Evolutionary conservation across 169 alveolate genomes (phyloP).

Genomic region (Besnoitia besnoiti): DNA sequence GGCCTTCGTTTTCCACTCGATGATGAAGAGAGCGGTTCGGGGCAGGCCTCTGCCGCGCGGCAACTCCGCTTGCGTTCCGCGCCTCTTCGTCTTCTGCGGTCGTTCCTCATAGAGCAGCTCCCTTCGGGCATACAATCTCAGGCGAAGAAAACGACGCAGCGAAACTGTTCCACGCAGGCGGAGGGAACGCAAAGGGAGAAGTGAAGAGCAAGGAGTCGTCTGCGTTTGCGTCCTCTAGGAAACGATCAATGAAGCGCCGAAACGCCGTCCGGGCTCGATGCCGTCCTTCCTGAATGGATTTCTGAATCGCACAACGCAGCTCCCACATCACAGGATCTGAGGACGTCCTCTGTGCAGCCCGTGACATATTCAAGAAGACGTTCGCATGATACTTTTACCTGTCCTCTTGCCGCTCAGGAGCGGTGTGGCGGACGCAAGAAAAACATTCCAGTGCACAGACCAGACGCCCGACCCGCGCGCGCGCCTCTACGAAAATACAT

Average conservation of each 20-base stretch:
- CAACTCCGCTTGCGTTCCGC: background rate
- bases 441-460: background rate
- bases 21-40: no score
- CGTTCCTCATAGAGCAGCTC: background rate
- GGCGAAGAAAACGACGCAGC: slow-evolving; percentile 7
- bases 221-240: background rate
- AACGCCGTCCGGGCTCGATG: background rate
- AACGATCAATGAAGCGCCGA: background rate
- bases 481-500: background rate
- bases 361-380: no score
- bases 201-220: slow-evolving; percentile 11
- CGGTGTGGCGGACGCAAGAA: no score
- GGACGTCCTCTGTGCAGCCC: no score
- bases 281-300: slow-evolving; percentile 27
- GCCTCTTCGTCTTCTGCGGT: background rate
- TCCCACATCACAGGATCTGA: no score
- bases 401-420: no score
- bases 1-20: background rate
- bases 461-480: background rate
- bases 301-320: background rate
- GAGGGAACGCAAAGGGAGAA: slow-evolving; percentile 7
- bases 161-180: background rate
- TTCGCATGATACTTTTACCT: no score
- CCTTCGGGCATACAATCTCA: background rate
- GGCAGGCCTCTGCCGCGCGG: no score